phyloP scores from a whole-genome alignment of 345 rosid genomes.

The Lepidium aucheri region DNA sequence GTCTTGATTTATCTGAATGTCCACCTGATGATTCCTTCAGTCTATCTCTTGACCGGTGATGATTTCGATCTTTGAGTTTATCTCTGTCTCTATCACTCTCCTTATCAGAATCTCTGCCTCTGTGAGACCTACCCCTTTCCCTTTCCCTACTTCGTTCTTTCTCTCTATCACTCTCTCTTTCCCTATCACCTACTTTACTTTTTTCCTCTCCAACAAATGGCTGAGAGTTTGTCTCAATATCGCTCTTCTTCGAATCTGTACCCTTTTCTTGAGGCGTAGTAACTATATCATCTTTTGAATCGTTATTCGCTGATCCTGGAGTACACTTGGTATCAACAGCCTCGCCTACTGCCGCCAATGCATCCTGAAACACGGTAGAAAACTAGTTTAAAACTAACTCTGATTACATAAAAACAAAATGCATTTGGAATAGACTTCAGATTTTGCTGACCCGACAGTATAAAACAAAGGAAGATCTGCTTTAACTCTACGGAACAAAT shows the following conservation, averaged over 20 bases:
- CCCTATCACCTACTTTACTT: constrained; percentile 41
- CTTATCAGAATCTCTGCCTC: constrained; percentile 71
- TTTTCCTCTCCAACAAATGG: constrained; percentile 43
- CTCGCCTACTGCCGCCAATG: constrained; percentile 29
- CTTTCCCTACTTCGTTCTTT: constrained; percentile 40
- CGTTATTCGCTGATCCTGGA: constrained; percentile 30
- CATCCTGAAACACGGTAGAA: constrained; percentile 40
- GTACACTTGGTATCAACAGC: constrained; percentile 35
- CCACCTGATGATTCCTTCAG: constrained; percentile 60
- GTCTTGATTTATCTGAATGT: constrained; percentile 59
- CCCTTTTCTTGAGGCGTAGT: constrained; percentile 40
- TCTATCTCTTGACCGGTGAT: constrained; percentile 65
- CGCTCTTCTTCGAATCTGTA: constrained; percentile 58
- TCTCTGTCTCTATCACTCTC: constrained; percentile 76
- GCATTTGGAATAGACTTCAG: not conserved
- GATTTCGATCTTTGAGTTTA: constrained; percentile 53
- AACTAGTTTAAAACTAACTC: not conserved
- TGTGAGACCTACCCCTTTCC: constrained; percentile 58
- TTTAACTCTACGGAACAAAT: not conserved
- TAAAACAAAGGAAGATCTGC: not conserved
- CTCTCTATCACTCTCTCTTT: constrained; percentile 66
- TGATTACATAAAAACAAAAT: not conserved
- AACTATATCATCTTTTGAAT: constrained; percentile 38
- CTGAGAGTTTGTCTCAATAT: constrained; percentile 44
- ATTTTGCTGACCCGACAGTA: not conserved